Conservation (phyloP, 2,329 filamentous ascomycete genomes). For the Fusarium sterilihyphosum region DNA sequence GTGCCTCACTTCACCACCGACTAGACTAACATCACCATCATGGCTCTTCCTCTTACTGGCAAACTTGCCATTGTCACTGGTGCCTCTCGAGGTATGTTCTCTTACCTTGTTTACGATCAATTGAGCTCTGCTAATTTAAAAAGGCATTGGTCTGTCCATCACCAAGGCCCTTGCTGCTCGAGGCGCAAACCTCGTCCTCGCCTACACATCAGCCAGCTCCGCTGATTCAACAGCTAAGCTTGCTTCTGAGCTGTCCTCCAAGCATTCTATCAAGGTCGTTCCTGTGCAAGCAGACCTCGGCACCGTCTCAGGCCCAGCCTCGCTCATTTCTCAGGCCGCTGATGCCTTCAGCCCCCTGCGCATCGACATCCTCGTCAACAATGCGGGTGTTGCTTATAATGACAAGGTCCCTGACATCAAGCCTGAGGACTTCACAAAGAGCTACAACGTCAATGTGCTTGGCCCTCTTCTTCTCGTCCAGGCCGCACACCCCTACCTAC, state of each 20-base stretch:
- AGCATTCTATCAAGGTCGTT: constrained; percentile 69
- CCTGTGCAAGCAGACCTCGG: constrained; percentile 68
- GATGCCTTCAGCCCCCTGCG: constrained; percentile 39
- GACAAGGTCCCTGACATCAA: constrained; percentile 69
- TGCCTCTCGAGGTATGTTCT: constrained; percentile 73
- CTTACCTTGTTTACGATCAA: not conserved
- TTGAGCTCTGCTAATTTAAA: not conserved
- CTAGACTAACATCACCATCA: constrained; percentile 28
- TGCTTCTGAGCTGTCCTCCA: constrained; percentile 36
- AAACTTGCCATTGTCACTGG: constrained; percentile 85
- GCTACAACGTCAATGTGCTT: constrained; percentile 82
- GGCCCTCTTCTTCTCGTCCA: constrained; percentile 82
- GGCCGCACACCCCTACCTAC: constrained; percentile 74
- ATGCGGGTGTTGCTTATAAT: constrained; percentile 76
- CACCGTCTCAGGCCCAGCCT: constrained; percentile 33
- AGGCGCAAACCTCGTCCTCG: constrained; percentile 42
- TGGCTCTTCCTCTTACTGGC: constrained; percentile 67
- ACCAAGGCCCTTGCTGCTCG: constrained; percentile 40
- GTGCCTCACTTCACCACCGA: not conserved
- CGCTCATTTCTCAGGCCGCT: constrained; percentile 38
- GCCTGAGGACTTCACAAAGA: constrained; percentile 70
- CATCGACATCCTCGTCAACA: constrained; percentile 80
- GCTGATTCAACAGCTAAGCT: constrained; percentile 32
- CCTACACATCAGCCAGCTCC: constrained; percentile 37
- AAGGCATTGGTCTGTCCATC: constrained; percentile 41